Evolutionary conservation across 1,139 yeast species (phyloP).

Genomic region (Zhuliangozyma blackwelliae): DNA sequence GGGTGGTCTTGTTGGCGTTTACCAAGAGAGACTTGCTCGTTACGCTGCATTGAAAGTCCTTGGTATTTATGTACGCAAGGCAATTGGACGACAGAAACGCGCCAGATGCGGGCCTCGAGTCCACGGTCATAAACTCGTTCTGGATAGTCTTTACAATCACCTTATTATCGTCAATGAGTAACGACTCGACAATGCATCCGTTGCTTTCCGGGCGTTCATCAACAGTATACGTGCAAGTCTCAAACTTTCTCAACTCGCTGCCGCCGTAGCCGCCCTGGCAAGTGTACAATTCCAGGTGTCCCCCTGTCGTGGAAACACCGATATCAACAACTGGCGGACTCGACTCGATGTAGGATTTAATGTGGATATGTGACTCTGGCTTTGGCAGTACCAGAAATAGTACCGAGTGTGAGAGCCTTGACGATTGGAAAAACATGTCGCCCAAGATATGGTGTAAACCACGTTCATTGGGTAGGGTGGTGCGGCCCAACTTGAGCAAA

Average conservation of each 20-base stretch:
- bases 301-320: conserved; percentile 3
- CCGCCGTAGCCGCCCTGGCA: conserved; percentile 40
- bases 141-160: no score
- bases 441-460: conserved; percentile 25
- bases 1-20: no score
- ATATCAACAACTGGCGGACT: conserved; percentile 38
- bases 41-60: no score
- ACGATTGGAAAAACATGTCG: conserved; percentile 29
- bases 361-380: conserved; percentile 20
- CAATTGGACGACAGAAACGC: no score
- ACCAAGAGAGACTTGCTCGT: no score
- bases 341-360: conserved; percentile 13
- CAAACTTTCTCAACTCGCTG: conserved; percentile 27
- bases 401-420: conserved; percentile 30
- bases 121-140: no score
- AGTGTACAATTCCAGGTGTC: conserved; percentile 15
- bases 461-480: conserved; percentile 25
- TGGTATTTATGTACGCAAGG: no score
- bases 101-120: no score
- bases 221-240: no score
- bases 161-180: no score
- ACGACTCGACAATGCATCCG: no score
- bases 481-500: conserved; percentile 26
- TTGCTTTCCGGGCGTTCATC: no score
- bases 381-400: conserved; percentile 25